phyloP scores from a whole-genome alignment of 2,329 filamentous ascomycete species.

The Onygenales sp. region DNA sequence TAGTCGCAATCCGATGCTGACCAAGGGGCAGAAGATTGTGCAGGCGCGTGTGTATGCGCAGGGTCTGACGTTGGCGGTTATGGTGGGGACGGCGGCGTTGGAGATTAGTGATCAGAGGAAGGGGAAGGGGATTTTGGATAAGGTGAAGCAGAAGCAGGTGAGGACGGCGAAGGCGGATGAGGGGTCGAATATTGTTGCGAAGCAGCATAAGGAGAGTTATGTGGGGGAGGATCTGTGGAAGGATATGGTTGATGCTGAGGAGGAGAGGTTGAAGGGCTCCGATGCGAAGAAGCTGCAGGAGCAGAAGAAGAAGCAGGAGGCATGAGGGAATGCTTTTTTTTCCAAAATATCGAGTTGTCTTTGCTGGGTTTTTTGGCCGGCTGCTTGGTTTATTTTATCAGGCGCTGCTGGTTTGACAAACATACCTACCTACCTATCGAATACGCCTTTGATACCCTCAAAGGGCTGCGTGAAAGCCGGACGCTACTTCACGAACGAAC shows the following conservation, averaged over 20 bases:
- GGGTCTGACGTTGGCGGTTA: conserved; percentile 73
- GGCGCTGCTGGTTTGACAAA: too few relatives aligned
- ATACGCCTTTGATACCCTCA: too few relatives aligned
- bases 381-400: neutral
- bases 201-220: conserved; percentile 76
- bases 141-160: conserved; percentile 52
- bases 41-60: conserved; percentile 93
- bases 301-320: conserved; percentile 1
- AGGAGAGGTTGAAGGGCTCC: conserved; percentile 32
- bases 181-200: conserved; percentile 59
- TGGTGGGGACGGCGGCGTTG: conserved; percentile 72
- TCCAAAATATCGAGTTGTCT: neutral
- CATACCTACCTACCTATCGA: too few relatives aligned
- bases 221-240: conserved; percentile 88
- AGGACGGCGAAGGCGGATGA: conserved; percentile 72
- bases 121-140: conserved; percentile 43
- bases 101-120: conserved; percentile 70
- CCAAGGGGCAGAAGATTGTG: conserved; percentile 74
- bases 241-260: conserved; percentile 42
- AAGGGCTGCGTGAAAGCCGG: too few relatives aligned
- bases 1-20: conserved; percentile 65
- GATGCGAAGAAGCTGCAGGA: conserved; percentile 12
- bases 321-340: conserved; percentile 4
- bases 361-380: neutral
- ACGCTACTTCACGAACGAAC: too few relatives aligned